Percentiles rank a stretch among this genome's conserved stretches.
Evolutionary conservation across 495 filamentous ascomycete genomes (phyloP).

Genomic region (Echria macrotheca): DNA sequence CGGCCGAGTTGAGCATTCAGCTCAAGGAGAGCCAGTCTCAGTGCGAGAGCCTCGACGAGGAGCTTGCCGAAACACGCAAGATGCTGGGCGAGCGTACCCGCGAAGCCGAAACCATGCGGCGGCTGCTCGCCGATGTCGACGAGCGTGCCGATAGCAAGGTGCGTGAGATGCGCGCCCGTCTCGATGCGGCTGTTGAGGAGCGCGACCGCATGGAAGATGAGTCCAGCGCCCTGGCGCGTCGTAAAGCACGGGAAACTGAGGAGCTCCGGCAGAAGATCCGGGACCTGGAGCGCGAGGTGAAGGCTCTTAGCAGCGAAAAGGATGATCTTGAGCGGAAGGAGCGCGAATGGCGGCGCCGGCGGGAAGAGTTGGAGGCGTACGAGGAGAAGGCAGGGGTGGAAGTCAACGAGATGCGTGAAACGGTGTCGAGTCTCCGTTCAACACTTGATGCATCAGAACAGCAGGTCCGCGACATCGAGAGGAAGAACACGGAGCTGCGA

Average conservation of each 20-base stretch:
- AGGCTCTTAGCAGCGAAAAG: slow-evolving; percentile 64
- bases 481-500: slow-evolving; percentile 69
- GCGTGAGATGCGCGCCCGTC: slow-evolving; percentile 80
- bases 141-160: slow-evolving; percentile 70
- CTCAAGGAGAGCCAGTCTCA: slow-evolving; percentile 83
- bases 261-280: slow-evolving; percentile 73
- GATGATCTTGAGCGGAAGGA: slow-evolving; percentile 62
- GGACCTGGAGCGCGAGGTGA: slow-evolving; percentile 72
- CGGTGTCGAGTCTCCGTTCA: slow-evolving; percentile 73
- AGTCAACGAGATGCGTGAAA: slow-evolving; percentile 63
- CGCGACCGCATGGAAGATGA: slow-evolving; percentile 91
- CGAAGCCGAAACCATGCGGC: slow-evolving; percentile 92
- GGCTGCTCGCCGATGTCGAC: slow-evolving; percentile 82
- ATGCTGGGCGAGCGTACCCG: slow-evolving; percentile 88
- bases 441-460: slow-evolving; percentile 82
- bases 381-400: slow-evolving; percentile 66
- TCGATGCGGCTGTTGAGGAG: slow-evolving; percentile 87
- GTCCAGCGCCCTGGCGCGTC: slow-evolving; percentile 67
- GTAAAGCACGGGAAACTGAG: slow-evolving; percentile 76
- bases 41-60: slow-evolving; percentile 86
- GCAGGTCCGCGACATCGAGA: slow-evolving; percentile 74
- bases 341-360: slow-evolving; percentile 57
- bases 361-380: slow-evolving; percentile 66
- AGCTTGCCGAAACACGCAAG: slow-evolving; percentile 80
- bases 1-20: slow-evolving; percentile 80